Evolutionary conservation across 305 asterid genomes (phyloP).

Genomic region (Ruellia speciosa): DNA sequence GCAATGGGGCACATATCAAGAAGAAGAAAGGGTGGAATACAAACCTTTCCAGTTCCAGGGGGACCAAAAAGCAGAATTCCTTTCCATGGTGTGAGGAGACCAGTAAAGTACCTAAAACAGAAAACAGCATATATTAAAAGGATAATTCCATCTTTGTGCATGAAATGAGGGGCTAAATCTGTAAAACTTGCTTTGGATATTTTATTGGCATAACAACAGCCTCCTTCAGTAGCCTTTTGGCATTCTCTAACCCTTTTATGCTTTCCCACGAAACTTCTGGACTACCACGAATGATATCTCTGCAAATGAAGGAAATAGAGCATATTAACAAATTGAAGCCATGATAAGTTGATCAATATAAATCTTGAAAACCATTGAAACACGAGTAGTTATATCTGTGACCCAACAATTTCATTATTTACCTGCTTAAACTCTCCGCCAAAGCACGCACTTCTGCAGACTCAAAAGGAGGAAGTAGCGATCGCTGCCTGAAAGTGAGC

Average conservation of each 20-base stretch:
- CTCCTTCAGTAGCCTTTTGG: constrained; percentile 83
- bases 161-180: constrained; percentile 17
- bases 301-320: constrained; percentile 27
- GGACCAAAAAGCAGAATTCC: constrained; percentile 98
- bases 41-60: constrained; percentile 99
- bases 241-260: constrained; percentile 86
- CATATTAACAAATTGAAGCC: constrained; percentile 10
- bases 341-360: constrained; percentile 15
- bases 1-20: constrained; percentile 7
- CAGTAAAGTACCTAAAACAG: constrained; percentile 72
- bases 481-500: constrained; percentile 53
- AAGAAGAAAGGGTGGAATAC: constrained; percentile 14
- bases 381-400: constrained; percentile 4
- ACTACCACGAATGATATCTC: constrained; percentile 90
- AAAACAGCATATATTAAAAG: constrained; percentile 17
- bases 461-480: constrained; percentile 85
- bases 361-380: constrained; percentile 15
- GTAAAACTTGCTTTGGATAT: constrained; percentile 64
- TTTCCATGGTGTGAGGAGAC: constrained; percentile 97
- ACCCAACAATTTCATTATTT: constrained; percentile 21
- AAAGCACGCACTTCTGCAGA: constrained; percentile 83
- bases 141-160: constrained; percentile 11
- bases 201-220: constrained; percentile 98
- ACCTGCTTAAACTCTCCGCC: constrained; percentile 92
- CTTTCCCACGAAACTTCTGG: constrained; percentile 90